Evolutionary conservation across 2,329 filamentous ascomycete species (phyloP).

Genomic region (Fusarium poae): DNA sequence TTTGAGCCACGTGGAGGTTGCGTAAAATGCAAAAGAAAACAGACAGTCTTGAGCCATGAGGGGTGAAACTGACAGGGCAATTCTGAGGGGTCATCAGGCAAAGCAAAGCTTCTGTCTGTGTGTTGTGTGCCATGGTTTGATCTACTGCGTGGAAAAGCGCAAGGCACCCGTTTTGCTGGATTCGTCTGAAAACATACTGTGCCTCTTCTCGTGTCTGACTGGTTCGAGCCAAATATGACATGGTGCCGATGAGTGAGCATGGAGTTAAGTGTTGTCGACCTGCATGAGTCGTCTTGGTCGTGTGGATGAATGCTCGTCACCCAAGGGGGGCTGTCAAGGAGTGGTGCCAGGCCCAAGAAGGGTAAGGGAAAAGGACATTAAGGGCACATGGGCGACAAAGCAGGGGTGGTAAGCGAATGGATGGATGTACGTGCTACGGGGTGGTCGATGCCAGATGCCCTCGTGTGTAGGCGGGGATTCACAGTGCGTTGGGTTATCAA

Average conservation of each 20-base stretch:
- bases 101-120: slow-evolving; percentile 22
- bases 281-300: slow-evolving; percentile 44
- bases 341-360: slow-evolving; percentile 27
- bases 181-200: slow-evolving; percentile 39
- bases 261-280: slow-evolving; percentile 41
- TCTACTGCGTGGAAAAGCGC: slow-evolving; percentile 38
- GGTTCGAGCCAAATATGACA: slow-evolving; percentile 39
- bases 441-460: slow-evolving; percentile 19
- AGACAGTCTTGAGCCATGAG: slow-evolving; percentile 27
- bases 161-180: slow-evolving; percentile 46
- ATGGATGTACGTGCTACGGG: slow-evolving; percentile 29
- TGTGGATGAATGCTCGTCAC: slow-evolving; percentile 42
- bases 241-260: slow-evolving; percentile 35
- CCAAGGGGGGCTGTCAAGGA: slow-evolving; percentile 34
- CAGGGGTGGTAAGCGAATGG: slow-evolving; percentile 22
- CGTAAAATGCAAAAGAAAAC: slow-evolving; percentile 26
- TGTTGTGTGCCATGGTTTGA: slow-evolving; percentile 41
- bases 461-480: slow-evolving; percentile 42
- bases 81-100: slow-evolving; percentile 35
- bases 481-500: slow-evolving; percentile 43
- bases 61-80: neutral
- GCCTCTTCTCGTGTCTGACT: slow-evolving; percentile 39
- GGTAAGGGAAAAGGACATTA: slow-evolving; percentile 17
- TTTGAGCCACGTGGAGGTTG: slow-evolving; percentile 37
- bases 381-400: slow-evolving; percentile 33